Conservation (phyloP, 2,329 filamentous ascomycete species). For the Tolypocladium album region DNA sequence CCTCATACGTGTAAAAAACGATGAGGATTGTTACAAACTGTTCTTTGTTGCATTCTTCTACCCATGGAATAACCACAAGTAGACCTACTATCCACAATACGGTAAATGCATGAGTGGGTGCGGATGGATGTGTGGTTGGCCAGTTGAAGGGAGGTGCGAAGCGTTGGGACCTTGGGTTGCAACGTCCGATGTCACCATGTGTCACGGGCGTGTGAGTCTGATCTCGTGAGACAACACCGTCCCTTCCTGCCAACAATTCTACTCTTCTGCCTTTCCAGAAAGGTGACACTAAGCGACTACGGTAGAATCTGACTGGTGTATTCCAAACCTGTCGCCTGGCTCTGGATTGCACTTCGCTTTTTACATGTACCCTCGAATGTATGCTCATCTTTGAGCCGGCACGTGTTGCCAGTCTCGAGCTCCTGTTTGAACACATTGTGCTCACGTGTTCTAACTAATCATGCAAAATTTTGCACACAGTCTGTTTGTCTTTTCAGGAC, state of each 20-base stretch:
- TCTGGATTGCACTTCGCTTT: no score
- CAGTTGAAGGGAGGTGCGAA: neutral
- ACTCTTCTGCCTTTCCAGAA: no score
- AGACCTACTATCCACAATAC: neutral
- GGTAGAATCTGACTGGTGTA: neutral
- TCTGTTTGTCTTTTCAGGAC: no score
- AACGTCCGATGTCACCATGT: slow-evolving; percentile 1
- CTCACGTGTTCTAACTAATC: no score
- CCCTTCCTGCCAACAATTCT: neutral
- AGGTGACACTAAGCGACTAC: neutral
- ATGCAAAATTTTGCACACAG: no score
- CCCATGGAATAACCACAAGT: neutral
- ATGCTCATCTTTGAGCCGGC: neutral
- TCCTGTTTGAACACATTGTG: neutral
- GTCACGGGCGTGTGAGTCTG: slow-evolving; percentile 1
- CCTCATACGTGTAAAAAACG: no score
- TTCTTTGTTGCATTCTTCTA: neutral
- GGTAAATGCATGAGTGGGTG: neutral
- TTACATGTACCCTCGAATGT: no score
- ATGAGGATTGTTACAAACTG: neutral
- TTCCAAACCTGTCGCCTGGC: neutral
- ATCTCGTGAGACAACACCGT: neutral
- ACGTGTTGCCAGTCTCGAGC: neutral
- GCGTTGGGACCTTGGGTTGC: neutral
- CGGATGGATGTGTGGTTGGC: neutral